Evolutionary conservation across 2,329 filamentous ascomycete species (phyloP), one percentile per base, ranked within the genome.

Genomic region (Emergomyces orientalis): DNA sequence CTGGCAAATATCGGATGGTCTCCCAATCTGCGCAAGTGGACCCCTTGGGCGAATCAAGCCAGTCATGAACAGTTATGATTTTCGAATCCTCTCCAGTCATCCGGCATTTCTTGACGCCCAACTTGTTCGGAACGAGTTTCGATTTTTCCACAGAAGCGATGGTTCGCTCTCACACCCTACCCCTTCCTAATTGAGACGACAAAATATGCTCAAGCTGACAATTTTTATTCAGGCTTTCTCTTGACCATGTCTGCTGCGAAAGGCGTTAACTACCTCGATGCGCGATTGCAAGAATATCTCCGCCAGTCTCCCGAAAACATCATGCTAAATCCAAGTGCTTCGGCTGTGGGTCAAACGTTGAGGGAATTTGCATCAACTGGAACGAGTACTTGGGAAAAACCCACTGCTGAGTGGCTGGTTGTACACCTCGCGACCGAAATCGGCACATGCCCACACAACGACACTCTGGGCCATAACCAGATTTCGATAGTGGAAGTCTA

Each of bases 111-210:
- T 45, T 32, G 57, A 59, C 8, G 57, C 57, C 37, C 57, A 59
- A 41, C 57, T 59, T n/a, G 57, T 59, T n/a, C 39, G 57, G 14
- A 59, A 59, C n/a, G 57, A 59, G 27, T 59, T 59, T 34, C 57
- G 57, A 22, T 45, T 47, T 45, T 59, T 59, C 25, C 57, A 59
- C 19, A 59, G 57, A 34, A 45, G 27, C 13, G 57, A 59, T 47
- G 57, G 57, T 59, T 32, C 41, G 57, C 54, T 59, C 25, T 47
- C 11, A 51, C 17, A 47, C 8, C 57, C n/a, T 9, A 11, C 25
- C 25, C 25, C 19, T 1, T 47, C 13, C 8, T 27, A 39, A 9
- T n/a, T 45, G 19, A 27, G 8, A 25, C 19, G 57, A 27, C 9
- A 45, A n/a, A 19, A 0, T n/a, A 11, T 41, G 22, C 14, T n/a